Evolutionary conservation across 2,329 filamentous ascomycete genomes (phyloP), one percentile per base, ranked within the genome.

Genomic region (Dactylonectria estremocensis): DNA sequence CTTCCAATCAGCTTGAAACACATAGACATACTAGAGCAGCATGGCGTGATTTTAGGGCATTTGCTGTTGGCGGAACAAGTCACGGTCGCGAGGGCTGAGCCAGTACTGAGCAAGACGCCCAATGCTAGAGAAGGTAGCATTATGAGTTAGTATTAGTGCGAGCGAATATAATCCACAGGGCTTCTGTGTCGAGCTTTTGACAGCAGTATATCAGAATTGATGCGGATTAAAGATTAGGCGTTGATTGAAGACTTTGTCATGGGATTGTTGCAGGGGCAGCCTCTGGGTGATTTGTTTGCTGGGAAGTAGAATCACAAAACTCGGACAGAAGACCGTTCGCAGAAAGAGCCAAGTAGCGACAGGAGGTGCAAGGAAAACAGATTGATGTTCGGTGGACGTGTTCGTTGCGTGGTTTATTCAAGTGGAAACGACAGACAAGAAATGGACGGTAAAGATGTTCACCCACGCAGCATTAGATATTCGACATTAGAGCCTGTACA

Each of bases 11-110:
- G 3, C 2, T 9, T 45, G 3, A 1, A 28, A 28, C 35, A 4
- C 28, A 24, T 37, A 7, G 10, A 89, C 92, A 84, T 85, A 95
- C 93, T 91, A 64, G 92, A 95, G 80, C 93, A 95, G 83, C 93
- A 95, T 28, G 92, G 93, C 16, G 88, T 83, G 55, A 89, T 86
- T 76, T 91, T 80, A 7, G 94, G 93, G 79, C 95, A 97, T 69
- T 91, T 89, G 67, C 85, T 82, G 45, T 77, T 13, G 22, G 62
- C 62, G 3, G 62, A 65, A 18, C 62, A 65, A 24, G 49, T 45
- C n/a, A 57, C 79, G 14, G 88, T 77, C 5, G 79, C 80, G 18
- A 78, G 62, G 14, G 74, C 78, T 10, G 80, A 76, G 57, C 71
- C 71, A 56, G 74, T 76, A 59, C 78, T 76, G 69, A 81, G 50